These are phyloP conservation scores for Collybia nuda DNA, from an alignment of 768 basidiomycete genomes.

Conservation along the genomic window DNA sequence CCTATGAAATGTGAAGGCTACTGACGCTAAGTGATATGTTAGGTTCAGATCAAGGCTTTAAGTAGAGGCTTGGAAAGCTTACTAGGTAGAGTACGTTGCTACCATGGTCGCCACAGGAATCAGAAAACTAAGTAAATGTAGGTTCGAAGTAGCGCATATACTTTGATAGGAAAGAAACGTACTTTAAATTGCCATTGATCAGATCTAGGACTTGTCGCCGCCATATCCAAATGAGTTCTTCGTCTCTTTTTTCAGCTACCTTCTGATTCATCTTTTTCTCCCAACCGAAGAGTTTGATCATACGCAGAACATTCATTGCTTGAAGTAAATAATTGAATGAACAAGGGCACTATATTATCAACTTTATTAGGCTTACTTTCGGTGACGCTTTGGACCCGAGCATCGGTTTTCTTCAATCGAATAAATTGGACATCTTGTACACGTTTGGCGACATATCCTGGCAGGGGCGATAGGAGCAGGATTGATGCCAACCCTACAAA, in stretches of 20 bases:
- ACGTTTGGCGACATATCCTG: conserved; percentile 51
- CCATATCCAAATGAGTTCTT: conserved; percentile 57
- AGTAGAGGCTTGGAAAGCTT: conserved; percentile 17
- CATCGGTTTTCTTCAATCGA: conserved; percentile 55
- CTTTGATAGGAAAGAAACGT: conserved; percentile 9
- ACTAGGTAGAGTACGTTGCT: conserved; percentile 62
- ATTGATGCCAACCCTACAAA: conserved; percentile 58
- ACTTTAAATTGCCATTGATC: conserved; percentile 43
- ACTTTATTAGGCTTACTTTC: conserved; percentile 48
- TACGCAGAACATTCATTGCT: conserved; percentile 59
- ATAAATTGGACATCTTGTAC: conserved; percentile 47
- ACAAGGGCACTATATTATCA: not conserved
- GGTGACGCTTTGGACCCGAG: conserved; percentile 58
- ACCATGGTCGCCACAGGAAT: conserved; percentile 69
- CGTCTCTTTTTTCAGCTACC: conserved; percentile 56
- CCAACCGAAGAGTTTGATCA: conserved; percentile 75
- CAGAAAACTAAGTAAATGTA: conserved; percentile 37
- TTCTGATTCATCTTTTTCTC: conserved; percentile 53
- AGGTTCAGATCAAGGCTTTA: not conserved
- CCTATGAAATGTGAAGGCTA: not conserved
- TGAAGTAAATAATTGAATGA: conserved; percentile 17
- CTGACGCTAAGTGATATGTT: conserved; percentile 6
- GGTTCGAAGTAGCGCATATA: not conserved
- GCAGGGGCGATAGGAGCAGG: conserved; percentile 54
- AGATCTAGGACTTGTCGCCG: conserved; percentile 52